Evolutionary conservation across 768 basidiomycete species (phyloP).

Genomic region (Rhodotorula kratochvilovae): DNA sequence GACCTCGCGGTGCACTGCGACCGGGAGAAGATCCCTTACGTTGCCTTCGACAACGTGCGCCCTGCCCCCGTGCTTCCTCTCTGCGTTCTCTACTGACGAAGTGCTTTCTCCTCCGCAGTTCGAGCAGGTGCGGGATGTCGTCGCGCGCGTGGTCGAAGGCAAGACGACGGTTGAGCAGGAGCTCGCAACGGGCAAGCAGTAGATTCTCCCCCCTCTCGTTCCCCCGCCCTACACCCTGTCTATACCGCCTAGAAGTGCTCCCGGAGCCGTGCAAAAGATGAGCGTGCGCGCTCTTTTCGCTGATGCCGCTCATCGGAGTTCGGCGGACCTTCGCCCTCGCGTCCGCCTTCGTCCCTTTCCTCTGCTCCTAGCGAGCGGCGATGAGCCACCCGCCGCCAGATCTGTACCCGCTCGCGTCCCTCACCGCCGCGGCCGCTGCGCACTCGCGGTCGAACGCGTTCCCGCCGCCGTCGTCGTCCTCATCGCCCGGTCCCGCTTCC

Average conservation of each 20-base stretch:
- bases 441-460: not conserved
- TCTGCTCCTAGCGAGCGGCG: too few species aligned
- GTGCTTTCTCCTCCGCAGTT: conserved; percentile 45
- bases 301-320: not conserved
- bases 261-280: not conserved
- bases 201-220: not conserved
- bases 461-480: not conserved
- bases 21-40: conserved; percentile 69
- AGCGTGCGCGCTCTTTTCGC: not conserved
- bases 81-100: not conserved
- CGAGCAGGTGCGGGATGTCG: conserved; percentile 57
- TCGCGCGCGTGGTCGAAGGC: conserved; percentile 68
- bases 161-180: conserved; percentile 54
- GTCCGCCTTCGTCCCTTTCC: not conserved
- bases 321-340: not conserved
- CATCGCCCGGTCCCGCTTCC: not conserved
- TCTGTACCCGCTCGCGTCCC: not conserved
- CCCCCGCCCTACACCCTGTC: not conserved
- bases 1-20: conserved; percentile 80
- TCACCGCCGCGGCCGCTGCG: not conserved
- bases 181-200: conserved; percentile 7
- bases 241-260: not conserved
- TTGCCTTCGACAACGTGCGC: conserved; percentile 60
- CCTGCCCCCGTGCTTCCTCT: conserved; percentile 48
- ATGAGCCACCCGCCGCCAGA: not conserved